These are phyloP conservation scores for Penicillium salamii DNA, from an alignment of 495 filamentous ascomycete genomes.

Conservation along the genomic window DNA sequence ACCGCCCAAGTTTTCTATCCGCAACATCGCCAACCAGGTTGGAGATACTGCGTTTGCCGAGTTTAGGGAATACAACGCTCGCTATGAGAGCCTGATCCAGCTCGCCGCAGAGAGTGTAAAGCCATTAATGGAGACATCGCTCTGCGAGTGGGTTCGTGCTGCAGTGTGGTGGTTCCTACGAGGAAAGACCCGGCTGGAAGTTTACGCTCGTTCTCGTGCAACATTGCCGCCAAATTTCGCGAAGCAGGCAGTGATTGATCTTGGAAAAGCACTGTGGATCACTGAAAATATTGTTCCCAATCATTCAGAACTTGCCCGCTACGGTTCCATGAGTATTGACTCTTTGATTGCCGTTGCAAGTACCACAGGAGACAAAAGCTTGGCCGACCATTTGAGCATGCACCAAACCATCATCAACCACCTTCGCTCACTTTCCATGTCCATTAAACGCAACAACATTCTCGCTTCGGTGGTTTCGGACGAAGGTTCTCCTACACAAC, in stretches of 20 bases:
- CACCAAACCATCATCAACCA: slow-evolving; percentile 57
- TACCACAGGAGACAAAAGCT: slow-evolving; percentile 45
- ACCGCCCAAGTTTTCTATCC: slow-evolving; percentile 40
- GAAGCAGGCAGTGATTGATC: slow-evolving; percentile 70
- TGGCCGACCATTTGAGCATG: slow-evolving; percentile 48
- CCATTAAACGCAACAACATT: slow-evolving; percentile 78
- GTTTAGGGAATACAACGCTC: slow-evolving; percentile 63
- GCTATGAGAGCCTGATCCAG: slow-evolving; percentile 65
- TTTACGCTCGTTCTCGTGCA: slow-evolving; percentile 60
- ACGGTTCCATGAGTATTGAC: slow-evolving; percentile 45
- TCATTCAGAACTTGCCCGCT: slow-evolving; percentile 50
- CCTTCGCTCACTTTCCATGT: slow-evolving; percentile 69
- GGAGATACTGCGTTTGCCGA: slow-evolving; percentile 64
- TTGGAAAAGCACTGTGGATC: slow-evolving; percentile 84
- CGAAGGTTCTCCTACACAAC: slow-evolving; percentile 56
- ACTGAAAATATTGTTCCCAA: slow-evolving; percentile 58
- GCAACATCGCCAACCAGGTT: slow-evolving; percentile 39
- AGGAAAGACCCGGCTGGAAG: slow-evolving; percentile 70
- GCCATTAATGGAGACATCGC: slow-evolving; percentile 55
- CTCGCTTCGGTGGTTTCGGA: slow-evolving; percentile 51
- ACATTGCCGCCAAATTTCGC: slow-evolving; percentile 22
- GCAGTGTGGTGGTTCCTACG: slow-evolving; percentile 86
- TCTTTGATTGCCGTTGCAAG: slow-evolving; percentile 40
- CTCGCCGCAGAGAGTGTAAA: slow-evolving; percentile 69
- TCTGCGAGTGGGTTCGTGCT: slow-evolving; percentile 64